Base-by-base conservation (phyloP, 164 flowering plant genomes). In the Umbellularia californica region DNA sequence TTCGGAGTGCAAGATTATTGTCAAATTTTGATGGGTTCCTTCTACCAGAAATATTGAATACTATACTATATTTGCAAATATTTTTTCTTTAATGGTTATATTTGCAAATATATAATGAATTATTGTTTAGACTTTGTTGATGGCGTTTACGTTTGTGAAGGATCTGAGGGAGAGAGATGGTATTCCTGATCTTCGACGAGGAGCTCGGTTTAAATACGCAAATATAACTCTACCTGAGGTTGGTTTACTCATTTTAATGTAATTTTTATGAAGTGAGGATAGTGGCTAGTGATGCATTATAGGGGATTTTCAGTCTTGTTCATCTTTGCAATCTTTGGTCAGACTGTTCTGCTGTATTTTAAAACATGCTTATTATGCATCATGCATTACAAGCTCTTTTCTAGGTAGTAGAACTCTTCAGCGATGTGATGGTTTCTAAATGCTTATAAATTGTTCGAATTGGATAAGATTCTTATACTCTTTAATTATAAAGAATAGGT, bases 131-230 rank as follows among this genome's bases (percentile, higher is more conserved):
- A 64, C 41, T 30, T 67, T 33, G 28, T 19, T 80, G 63, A 52
- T 79, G 75, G 33, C 23, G 13, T 78, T 77, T 5, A 73, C 62
- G 47, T 79, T 74, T 77, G 47, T 82, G 76, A 81, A 95, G 99
- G 89, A 80, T 77, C 69, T 90, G 76, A 88, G 94, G 81, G 93
- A 90, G 80, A 87, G 85, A 81, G 93, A 93, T 81, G 99, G 99
- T 50, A 82, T 95, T 77, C 99, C 99, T 78, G 99, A 95, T 87
- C 91, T 95, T 75, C 85, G 97, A 51, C 82, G 94, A 71, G 84
- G 85, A 47, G 91, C 97, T 79, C 95, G 99, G 72, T 93, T 74
- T 85, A 90, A 93, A 79, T 95, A 92, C 88, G 87, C 93, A 73
- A 85, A 84, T 83, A 88, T 93, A 24, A 72, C 87, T 74, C 78